Evolutionary conservation across 768 basidiomycete species (phyloP).

Genomic region (Hemileccinum impolitum): DNA sequence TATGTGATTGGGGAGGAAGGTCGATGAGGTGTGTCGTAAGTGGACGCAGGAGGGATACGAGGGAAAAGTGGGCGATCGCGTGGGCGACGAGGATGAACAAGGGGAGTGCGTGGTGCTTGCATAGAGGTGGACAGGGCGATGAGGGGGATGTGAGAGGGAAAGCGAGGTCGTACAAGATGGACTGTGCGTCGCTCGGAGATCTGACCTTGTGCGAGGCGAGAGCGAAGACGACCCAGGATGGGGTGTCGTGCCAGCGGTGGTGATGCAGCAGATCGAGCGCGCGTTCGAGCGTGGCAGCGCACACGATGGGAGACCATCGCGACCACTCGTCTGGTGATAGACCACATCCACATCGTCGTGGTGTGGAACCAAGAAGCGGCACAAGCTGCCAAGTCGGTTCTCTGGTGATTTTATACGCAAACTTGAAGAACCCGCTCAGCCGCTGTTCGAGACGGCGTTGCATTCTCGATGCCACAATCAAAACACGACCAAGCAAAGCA

Average conservation of each 20-base stretch:
- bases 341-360: constrained; percentile 28
- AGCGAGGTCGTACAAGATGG: constrained; percentile 42
- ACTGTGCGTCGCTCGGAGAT: constrained; percentile 43
- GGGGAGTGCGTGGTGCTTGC: constrained; percentile 5
- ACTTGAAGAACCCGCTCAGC: constrained; percentile 32
- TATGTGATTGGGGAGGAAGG: constrained; percentile 19
- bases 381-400: constrained; percentile 45
- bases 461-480: constrained; percentile 36
- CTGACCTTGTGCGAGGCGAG: constrained; percentile 45
- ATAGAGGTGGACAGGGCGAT: constrained; percentile 20
- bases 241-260: constrained; percentile 21
- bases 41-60: constrained; percentile 44
- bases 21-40: constrained; percentile 42
- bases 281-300: constrained; percentile 32
- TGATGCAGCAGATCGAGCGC: constrained; percentile 26
- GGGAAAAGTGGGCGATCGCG: constrained; percentile 48
- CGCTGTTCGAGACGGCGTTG: too few relatives aligned
- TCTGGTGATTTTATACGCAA: constrained; percentile 34
- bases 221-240: constrained; percentile 55
- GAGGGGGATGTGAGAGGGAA: constrained; percentile 35
- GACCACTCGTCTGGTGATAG: constrained; percentile 36
- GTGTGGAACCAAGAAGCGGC: too few relatives aligned
- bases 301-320: constrained; percentile 38
- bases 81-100: constrained; percentile 32
- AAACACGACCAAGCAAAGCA: constrained; percentile 35